These are phyloP conservation scores for Leccinum subgranulosum DNA, from an alignment of 768 basidiomycete genomes.

Conservation along the genomic window DNA sequence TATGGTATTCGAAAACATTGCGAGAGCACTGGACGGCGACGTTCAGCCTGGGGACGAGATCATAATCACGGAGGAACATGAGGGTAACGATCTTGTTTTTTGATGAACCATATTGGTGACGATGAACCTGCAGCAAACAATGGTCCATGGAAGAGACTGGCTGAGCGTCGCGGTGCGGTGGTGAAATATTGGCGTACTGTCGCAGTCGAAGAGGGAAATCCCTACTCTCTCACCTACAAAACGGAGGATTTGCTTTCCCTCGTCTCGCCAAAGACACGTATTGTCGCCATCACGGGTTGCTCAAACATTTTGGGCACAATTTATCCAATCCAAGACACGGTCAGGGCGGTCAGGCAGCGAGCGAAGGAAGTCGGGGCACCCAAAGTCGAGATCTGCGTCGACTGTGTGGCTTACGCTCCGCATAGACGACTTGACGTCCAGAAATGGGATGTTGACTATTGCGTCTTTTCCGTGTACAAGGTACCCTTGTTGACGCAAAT, in stretches of 20 bases:
- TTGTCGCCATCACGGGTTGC: slow-evolving; percentile 71
- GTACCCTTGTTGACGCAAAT: slow-evolving; percentile 30
- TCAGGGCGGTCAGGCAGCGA: slow-evolving; percentile 46
- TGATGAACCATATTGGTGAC: neutral
- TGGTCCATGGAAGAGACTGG: slow-evolving; percentile 76
- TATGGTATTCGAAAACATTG: slow-evolving; percentile 65
- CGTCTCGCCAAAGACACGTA: slow-evolving; percentile 60
- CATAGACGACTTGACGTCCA: slow-evolving; percentile 69
- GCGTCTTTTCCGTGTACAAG: slow-evolving; percentile 74
- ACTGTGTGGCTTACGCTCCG: slow-evolving; percentile 79
- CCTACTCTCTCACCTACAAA: slow-evolving; percentile 59
- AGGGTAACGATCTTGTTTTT: slow-evolving; percentile 44
- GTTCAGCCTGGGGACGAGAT: slow-evolving; percentile 66
- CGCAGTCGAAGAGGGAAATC: slow-evolving; percentile 51
- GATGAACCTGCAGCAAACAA: slow-evolving; percentile 51
- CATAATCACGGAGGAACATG: slow-evolving; percentile 77
- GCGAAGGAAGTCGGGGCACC: slow-evolving; percentile 50
- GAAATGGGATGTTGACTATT: slow-evolving; percentile 76
- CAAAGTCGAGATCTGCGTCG: slow-evolving; percentile 67
- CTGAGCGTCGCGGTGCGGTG: slow-evolving; percentile 49
- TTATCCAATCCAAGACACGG: slow-evolving; percentile 56
- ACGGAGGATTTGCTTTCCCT: slow-evolving; percentile 58
- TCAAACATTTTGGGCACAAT: slow-evolving; percentile 74
- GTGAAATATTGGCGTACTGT: slow-evolving; percentile 60
- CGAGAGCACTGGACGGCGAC: slow-evolving; percentile 54